Conservation (phyloP, 2,329 filamentous ascomycete species). For the Ophiostoma ulmi region DNA sequence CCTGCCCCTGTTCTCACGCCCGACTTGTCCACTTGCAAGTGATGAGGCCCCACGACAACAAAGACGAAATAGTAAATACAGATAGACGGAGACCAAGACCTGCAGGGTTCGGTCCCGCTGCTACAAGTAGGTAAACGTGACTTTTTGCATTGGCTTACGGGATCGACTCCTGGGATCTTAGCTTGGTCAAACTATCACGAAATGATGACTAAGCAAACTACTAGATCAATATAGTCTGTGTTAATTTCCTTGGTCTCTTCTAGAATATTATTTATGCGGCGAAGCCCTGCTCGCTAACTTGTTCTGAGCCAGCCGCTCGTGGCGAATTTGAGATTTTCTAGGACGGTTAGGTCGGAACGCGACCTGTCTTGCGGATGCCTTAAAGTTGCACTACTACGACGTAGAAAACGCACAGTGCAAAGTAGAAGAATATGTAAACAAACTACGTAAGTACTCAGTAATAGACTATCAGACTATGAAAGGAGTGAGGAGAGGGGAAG, state of each 20-base stretch:
- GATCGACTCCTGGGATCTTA: background rate
- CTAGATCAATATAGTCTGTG: background rate
- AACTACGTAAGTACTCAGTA: background rate
- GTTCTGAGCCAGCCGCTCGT: background rate
- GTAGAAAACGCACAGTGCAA: background rate
- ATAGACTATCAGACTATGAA: background rate
- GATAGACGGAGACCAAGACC: background rate
- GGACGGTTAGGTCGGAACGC: slow-evolving; percentile 6
- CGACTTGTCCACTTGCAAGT: background rate
- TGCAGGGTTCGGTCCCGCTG: background rate
- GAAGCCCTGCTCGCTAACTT: background rate
- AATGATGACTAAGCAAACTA: background rate
- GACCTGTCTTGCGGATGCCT: background rate
- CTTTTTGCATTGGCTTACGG: background rate
- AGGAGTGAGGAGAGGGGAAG: background rate
- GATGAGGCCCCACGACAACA: background rate
- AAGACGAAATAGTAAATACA: background rate
- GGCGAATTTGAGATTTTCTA: background rate
- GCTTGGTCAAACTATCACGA: background rate
- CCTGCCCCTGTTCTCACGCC: background rate
- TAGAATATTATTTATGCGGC: background rate
- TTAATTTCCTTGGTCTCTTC: background rate
- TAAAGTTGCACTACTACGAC: background rate
- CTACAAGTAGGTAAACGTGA: background rate
- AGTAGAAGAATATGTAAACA: background rate